These are phyloP conservation scores for Leucaena leucocephala DNA, from an alignment of 306 rosid species.

Conservation along the genomic window DNA sequence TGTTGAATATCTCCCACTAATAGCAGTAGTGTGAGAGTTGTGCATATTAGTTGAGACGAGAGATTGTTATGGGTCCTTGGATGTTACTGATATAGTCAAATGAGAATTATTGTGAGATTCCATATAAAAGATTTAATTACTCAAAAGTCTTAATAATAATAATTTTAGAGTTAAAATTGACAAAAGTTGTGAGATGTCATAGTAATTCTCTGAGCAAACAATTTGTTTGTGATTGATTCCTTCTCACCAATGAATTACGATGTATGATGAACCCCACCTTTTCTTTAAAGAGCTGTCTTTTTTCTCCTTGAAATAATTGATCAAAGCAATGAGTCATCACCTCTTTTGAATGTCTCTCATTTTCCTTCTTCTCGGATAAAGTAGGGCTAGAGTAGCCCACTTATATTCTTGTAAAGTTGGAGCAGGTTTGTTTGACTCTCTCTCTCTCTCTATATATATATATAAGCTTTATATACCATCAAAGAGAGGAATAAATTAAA, in stretches of 20 bases:
- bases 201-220: not conserved
- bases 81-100: conserved; percentile 17
- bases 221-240: conserved; percentile 28
- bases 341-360: not conserved
- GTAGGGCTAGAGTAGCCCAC: not conserved
- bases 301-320: conserved; percentile 5
- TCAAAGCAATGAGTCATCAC: not conserved
- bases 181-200: too few species aligned
- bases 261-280: not conserved
- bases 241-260: conserved; percentile 19
- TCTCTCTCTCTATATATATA: not conserved
- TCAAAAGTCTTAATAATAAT: too few species aligned
- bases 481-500: not conserved
- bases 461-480: not conserved
- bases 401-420: not conserved
- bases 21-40: not conserved
- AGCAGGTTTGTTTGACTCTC: not conserved
- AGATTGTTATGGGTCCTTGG: conserved; percentile 12
- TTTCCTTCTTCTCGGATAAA: not conserved
- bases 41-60: conserved; percentile 36
- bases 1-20: conserved; percentile 34
- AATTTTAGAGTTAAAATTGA: too few species aligned
- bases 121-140: too few species aligned
- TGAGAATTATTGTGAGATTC: not conserved
- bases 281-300: not conserved